Evolutionary conservation across 2,329 filamentous ascomycete genomes (phyloP).

Genomic region (Microdochium bolleyi): DNA sequence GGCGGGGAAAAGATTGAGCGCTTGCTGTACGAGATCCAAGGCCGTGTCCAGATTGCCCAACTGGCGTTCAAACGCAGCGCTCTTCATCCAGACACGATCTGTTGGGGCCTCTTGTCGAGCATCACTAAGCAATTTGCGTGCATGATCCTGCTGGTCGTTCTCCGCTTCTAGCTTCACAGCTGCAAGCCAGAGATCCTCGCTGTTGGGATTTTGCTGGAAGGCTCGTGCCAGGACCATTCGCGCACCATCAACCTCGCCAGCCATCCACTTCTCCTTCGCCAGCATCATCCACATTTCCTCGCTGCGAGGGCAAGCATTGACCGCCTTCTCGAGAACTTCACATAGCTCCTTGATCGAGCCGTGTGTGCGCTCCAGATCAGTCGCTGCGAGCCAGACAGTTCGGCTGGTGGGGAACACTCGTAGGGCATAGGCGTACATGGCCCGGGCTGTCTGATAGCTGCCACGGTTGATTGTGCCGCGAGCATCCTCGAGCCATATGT

Average conservation of each 20-base stretch:
- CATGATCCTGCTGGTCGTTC: constrained; percentile 73
- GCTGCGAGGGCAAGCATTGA: constrained; percentile 85
- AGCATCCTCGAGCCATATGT: constrained; percentile 93
- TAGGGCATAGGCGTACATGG: constrained; percentile 87
- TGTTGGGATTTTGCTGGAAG: constrained; percentile 92
- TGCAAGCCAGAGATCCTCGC: constrained; percentile 95
- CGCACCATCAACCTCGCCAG: constrained; percentile 80
- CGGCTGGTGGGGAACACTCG: constrained; percentile 84
- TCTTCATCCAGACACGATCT: constrained; percentile 96
- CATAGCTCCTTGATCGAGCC: constrained; percentile 77
- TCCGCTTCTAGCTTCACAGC: constrained; percentile 96
- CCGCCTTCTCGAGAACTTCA: constrained; percentile 82
- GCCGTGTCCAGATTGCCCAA: constrained; percentile 72
- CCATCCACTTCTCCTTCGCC: constrained; percentile 88
- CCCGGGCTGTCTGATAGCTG: constrained; percentile 81
- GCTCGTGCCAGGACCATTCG: constrained; percentile 78
- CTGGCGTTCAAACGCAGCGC: constrained; percentile 85
- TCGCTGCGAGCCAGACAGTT: constrained; percentile 83
- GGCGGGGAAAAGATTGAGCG: constrained; percentile 76
- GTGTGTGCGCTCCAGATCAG: constrained; percentile 85
- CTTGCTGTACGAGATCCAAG: constrained; percentile 80
- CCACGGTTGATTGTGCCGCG: constrained; percentile 72
- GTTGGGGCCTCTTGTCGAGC: constrained; percentile 87
- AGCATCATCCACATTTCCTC: constrained; percentile 95
- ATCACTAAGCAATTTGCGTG: constrained; percentile 70